These are phyloP conservation scores for Naganishia albida DNA, from an alignment of 1,284 basidiomycete species.

Conservation along the genomic window DNA sequence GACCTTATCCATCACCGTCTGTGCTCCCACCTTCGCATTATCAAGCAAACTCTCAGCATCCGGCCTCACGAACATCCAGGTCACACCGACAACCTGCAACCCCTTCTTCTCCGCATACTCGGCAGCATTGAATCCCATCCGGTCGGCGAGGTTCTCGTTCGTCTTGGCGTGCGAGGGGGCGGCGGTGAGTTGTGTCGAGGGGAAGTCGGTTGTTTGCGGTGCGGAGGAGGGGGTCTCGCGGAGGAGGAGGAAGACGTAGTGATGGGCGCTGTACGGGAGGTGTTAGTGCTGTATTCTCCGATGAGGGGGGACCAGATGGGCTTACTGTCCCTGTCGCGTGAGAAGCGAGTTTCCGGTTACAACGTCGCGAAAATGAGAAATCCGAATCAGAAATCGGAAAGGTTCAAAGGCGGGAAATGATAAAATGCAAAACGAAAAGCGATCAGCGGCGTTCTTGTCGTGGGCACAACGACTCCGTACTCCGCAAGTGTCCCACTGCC, in stretches of 20 bases:
- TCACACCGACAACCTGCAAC: constrained; percentile 15
- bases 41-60: constrained; percentile 27
- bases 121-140: constrained; percentile 8
- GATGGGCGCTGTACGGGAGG: constrained; percentile 14
- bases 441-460: too few species aligned
- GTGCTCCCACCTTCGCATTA: constrained; percentile 13
- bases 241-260: constrained; percentile 25
- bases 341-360: background rate
- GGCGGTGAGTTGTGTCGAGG: constrained; percentile 12
- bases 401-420: too few species aligned
- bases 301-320: background rate
- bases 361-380: too few species aligned
- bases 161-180: constrained; percentile 12
- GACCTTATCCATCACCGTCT: constrained; percentile 24
- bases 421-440: too few species aligned
- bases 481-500: too few species aligned
- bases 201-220: constrained; percentile 18
- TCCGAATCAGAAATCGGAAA: too few species aligned
- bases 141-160: constrained; percentile 21
- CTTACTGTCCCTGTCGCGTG: constrained; percentile 10
- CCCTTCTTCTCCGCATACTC: constrained; percentile 10
- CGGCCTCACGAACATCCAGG: constrained; percentile 23
- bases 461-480: too few species aligned
- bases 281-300: background rate
- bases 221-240: constrained; percentile 14